Evolutionary conservation across 2,329 filamentous ascomycete genomes (phyloP), one percentile per base, ranked within the genome.

Genomic region (Penicillium sp.): DNA sequence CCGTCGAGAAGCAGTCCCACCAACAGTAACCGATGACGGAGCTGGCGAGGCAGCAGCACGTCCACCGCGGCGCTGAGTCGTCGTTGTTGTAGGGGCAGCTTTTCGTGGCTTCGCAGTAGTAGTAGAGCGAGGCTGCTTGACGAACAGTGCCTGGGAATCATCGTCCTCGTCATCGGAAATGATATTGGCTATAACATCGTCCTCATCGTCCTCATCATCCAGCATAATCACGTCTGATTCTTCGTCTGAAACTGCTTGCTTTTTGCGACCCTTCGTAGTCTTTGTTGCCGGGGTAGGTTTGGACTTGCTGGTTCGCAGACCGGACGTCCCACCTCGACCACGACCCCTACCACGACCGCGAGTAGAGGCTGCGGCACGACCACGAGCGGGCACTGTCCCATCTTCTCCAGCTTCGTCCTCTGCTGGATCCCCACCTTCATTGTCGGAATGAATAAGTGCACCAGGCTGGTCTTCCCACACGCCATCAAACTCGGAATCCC

Each of bases 401-500:
- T 81, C 78, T 57, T 82, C 77, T 15, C 75, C 70, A 17, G 79
- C 78, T 33, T 79, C 77, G 36, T 77, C 79, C 36, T 77, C 77
- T n/a, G 70, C 66, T 13, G 70, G 72, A 15, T 78, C 79, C 17
- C 79, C 82, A 21, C 79, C 77, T 59, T 82, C 76, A 21, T 79
- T 72, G n/a, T 83, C 80, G 3, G 78, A 78, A 57, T 77, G 77
- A 44, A 86, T 80, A 6, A 86, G 73, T 1, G 88, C 90, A 8
- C 84, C 87, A 0, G 89, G 85, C 58, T 91, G 86, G 48, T 94
- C 89, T 59, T 89, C 89, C 93, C 93, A 97, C 50, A 83, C 82
- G 0, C 93, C 94, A 49, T 96, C 89, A 27, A 93, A 78, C 63
- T 97, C 93, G n/a, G 86, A 90, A 69, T 97, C 91, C 92, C 93